Conservation (phyloP, 1,139 yeast species). For the Yamadazyma jaroonii region DNA sequence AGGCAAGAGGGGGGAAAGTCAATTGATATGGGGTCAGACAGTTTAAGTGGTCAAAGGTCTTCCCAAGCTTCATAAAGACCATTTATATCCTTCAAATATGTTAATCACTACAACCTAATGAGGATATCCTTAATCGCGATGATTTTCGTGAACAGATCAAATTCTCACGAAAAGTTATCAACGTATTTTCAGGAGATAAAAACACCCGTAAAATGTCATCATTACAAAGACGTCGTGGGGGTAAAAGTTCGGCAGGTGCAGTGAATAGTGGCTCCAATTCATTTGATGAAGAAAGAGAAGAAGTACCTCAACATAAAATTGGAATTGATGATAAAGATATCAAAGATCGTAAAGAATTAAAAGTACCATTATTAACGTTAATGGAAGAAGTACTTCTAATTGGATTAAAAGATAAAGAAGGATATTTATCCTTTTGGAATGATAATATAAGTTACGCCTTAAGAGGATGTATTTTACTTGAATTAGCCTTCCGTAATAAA, state of each 20-base stretch:
- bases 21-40: too few species aligned
- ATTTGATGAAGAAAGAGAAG: conserved; percentile 20
- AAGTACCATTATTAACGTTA: conserved; percentile 72
- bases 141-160: too few species aligned
- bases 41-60: too few species aligned
- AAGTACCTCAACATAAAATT: conserved; percentile 48
- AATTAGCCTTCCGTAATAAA: conserved; percentile 86
- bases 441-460: conserved; percentile 95
- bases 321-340: conserved; percentile 83
- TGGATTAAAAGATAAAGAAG: conserved; percentile 94
- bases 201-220: conserved; percentile 20
- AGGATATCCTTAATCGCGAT: too few species aligned
- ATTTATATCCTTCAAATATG: too few species aligned
- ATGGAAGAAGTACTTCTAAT: conserved; percentile 95
- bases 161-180: too few species aligned
- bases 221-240: conserved; percentile 52
- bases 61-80: too few species aligned
- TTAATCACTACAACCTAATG: too few species aligned
- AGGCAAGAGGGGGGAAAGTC: too few species aligned
- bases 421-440: conserved; percentile 95
- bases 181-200: conserved; percentile 28
- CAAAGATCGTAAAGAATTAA: conserved; percentile 44
- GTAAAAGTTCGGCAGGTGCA: conserved; percentile 33
- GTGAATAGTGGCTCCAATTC: conserved; percentile 5
- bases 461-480: conserved; percentile 91